Conservation (phyloP, 2,329 filamentous ascomycete species). For the Penicillium griseofulvum region DNA sequence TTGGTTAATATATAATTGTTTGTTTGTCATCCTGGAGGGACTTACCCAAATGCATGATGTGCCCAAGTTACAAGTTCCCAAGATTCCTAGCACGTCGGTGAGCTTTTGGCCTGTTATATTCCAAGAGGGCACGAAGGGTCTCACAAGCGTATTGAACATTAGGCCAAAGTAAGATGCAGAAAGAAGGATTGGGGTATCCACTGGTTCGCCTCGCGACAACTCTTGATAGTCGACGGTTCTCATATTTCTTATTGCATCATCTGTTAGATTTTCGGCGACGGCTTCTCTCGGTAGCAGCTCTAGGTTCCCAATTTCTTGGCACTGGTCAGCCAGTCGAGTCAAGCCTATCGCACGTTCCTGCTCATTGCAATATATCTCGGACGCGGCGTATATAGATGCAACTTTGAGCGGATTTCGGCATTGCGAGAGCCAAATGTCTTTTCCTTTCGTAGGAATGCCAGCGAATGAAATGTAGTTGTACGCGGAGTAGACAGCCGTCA, state of each 20-base stretch:
- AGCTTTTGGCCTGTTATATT: not conserved
- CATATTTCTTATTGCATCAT: constrained; percentile 34
- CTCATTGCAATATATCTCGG: constrained; percentile 32
- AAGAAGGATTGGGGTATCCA: constrained; percentile 31
- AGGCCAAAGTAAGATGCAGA: constrained; percentile 29
- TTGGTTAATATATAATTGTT: not conserved
- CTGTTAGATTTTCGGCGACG: constrained; percentile 33
- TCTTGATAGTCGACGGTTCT: constrained; percentile 33
- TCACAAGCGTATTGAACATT: constrained; percentile 35
- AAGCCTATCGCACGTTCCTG: constrained; percentile 25
- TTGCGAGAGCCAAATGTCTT: constrained; percentile 22
- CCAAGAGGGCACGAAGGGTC: constrained; percentile 6
- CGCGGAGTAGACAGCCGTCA: constrained; percentile 32
- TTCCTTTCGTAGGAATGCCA: constrained; percentile 17
- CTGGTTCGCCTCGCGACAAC: constrained; percentile 18
- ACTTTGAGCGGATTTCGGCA: constrained; percentile 36
- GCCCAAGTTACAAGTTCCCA: constrained; percentile 35
- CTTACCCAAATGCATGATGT: constrained; percentile 41
- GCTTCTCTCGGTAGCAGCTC: constrained; percentile 28
- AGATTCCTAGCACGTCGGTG: constrained; percentile 23
- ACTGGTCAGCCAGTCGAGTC: constrained; percentile 19
- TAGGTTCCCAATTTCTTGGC: constrained; percentile 25
- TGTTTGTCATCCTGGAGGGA: not conserved
- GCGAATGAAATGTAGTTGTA: constrained; percentile 34
- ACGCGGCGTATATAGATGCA: constrained; percentile 38